A percentile compares a stretch with the other conserved stretches of the same genome.
Conservation (phyloP, 257 asterid genomes). For the Craterostigma plantagineum region DNA sequence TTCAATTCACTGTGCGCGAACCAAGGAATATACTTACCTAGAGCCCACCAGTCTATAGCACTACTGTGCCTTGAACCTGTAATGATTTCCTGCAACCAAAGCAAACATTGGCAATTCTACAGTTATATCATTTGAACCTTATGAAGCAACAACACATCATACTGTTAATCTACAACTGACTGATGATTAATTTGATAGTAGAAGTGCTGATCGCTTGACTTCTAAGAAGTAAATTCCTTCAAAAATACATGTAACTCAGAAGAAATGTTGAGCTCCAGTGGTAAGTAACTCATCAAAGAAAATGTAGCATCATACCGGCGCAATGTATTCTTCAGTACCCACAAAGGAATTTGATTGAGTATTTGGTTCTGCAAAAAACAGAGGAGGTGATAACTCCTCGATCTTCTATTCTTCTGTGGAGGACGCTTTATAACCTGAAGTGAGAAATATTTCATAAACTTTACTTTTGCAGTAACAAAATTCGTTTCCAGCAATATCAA, state of each 20-base stretch:
- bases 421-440: constrained; percentile 74
- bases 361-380: constrained; percentile 74
- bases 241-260: background rate
- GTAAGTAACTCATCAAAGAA: constrained; percentile 2
- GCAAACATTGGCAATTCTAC: constrained; percentile 7
- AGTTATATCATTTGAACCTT: too few relatives aligned
- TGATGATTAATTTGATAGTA: too few relatives aligned
- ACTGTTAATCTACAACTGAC: too few relatives aligned
- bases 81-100: constrained; percentile 70
- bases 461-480: constrained; percentile 4
- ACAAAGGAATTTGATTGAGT: constrained; percentile 90
- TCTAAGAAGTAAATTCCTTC: background rate
- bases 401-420: constrained; percentile 36
- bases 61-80: constrained; percentile 86
- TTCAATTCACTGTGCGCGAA: too few relatives aligned
- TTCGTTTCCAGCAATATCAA: background rate
- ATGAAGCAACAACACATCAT: too few relatives aligned
- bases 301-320: constrained; percentile 48
- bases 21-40: constrained; percentile 35
- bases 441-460: constrained; percentile 1
- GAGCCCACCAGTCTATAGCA: constrained; percentile 99
- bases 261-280: background rate
- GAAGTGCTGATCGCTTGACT: too few relatives aligned
- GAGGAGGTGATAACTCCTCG: constrained; percentile 62
- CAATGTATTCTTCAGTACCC: constrained; percentile 96